Evolutionary conservation across 1,284 basidiomycete species (phyloP).

Genomic region (Sparassis latifolia): DNA sequence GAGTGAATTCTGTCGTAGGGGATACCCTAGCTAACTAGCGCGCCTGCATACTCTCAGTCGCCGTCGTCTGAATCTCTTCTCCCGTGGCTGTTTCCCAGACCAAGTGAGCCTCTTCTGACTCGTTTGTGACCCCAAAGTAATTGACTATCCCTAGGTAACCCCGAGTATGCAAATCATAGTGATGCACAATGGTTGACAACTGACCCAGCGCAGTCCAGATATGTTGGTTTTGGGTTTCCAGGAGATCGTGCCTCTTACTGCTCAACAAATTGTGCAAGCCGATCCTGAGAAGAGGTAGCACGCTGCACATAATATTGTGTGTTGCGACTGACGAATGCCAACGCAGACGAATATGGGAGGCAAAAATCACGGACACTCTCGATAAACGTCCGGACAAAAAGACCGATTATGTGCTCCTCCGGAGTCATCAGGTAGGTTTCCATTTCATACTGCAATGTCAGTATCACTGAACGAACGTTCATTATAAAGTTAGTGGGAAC

Average conservation of each 20-base stretch:
- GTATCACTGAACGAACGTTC: background rate
- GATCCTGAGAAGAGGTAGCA: conserved; percentile 87
- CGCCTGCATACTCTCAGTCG: conserved; percentile 25
- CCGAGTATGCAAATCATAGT: conserved; percentile 43
- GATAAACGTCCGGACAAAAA: conserved; percentile 61
- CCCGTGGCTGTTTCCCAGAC: conserved; percentile 85
- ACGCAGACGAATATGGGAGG: conserved; percentile 80
- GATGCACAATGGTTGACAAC: background rate
- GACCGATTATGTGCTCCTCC: conserved; percentile 76
- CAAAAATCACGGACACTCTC: conserved; percentile 74
- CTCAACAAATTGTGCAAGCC: conserved; percentile 94
- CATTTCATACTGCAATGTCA: background rate
- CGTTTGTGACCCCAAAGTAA: background rate
- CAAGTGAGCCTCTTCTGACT: conserved; percentile 41
- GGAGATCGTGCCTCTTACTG: conserved; percentile 95
- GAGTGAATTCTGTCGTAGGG: conserved; percentile 14
- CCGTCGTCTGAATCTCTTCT: conserved; percentile 78
- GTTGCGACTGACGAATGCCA: background rate
- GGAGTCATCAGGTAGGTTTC: conserved; percentile 78
- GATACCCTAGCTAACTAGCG: background rate
- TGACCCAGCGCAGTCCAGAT: conserved; percentile 60
- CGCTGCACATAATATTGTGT: background rate
- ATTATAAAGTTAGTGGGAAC: conserved; percentile 82
- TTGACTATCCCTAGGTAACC: conserved; percentile 32
- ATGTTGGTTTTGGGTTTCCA: conserved; percentile 93